phyloP scores from a whole-genome alignment of 768 basidiomycete genomes.

The Trametes punicea region DNA sequence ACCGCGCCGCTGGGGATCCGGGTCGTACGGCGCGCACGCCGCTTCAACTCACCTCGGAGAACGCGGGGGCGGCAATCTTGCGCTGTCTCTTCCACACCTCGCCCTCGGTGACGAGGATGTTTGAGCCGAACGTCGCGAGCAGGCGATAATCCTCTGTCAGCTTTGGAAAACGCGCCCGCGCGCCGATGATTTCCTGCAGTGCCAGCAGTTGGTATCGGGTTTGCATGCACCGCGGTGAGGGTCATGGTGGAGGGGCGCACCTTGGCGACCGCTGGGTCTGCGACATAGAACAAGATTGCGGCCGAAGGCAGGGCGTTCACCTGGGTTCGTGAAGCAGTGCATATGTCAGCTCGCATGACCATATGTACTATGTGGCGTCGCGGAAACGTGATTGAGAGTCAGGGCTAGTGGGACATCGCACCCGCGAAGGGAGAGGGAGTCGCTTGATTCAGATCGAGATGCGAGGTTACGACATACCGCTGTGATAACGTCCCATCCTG shows the following conservation, averaged over 20 bases:
- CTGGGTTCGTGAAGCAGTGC: background rate
- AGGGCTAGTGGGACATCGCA: no score
- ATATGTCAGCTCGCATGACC: background rate
- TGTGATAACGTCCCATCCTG: conserved; percentile 25
- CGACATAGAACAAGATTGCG: conserved; percentile 8
- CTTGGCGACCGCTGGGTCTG: conserved; percentile 18
- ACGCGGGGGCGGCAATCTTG: conserved; percentile 61
- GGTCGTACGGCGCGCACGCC: background rate
- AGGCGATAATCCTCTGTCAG: conserved; percentile 44
- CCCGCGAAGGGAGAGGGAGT: no score
- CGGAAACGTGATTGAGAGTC: no score
- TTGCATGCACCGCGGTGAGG: background rate
- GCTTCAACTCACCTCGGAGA: conserved; percentile 49
- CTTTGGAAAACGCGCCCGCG: conserved; percentile 55
- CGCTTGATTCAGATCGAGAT: background rate
- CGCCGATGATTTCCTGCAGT: conserved; percentile 47
- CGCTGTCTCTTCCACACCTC: conserved; percentile 65
- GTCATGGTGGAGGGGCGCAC: background rate
- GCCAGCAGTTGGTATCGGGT: background rate
- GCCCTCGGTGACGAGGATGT: conserved; percentile 63
- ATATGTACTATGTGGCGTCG: no score
- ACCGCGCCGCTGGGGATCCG: no score
- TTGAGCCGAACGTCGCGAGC: conserved; percentile 52
- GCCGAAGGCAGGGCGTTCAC: conserved; percentile 8
- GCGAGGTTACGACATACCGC: conserved; percentile 17